These are phyloP conservation scores for Monilinia laxa DNA, from an alignment of 2,329 filamentous ascomycete genomes.

Conservation along the genomic window DNA sequence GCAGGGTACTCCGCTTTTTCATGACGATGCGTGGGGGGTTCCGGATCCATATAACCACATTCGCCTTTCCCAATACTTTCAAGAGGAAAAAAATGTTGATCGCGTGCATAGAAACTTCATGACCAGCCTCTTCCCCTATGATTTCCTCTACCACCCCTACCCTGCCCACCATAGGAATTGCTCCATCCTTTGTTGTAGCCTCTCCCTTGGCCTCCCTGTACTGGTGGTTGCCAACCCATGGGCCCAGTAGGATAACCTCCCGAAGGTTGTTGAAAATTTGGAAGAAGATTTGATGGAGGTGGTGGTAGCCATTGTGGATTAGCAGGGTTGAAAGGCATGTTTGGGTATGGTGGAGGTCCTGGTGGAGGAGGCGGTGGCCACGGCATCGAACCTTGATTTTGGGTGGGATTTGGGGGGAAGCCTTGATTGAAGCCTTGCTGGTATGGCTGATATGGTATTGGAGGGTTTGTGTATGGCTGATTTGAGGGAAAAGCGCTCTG, in stretches of 20 bases:
- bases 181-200: conserved; percentile 35
- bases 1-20: conserved; percentile 23
- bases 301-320: conserved; percentile 25
- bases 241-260: conserved; percentile 30
- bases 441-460: conserved; percentile 26
- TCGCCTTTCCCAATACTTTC: not conserved
- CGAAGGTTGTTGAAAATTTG: conserved; percentile 27
- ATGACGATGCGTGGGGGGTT: conserved; percentile 22
- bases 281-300: conserved; percentile 18
- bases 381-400: conserved; percentile 23
- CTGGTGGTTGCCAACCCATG: conserved; percentile 32
- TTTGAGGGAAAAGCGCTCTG: conserved; percentile 10
- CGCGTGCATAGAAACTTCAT: conserved; percentile 16
- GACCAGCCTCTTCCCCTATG: conserved; percentile 36
- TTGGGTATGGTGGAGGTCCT: conserved; percentile 30
- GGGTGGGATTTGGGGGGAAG: conserved; percentile 30
- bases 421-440: conserved; percentile 34
- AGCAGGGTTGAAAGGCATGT: conserved; percentile 21
- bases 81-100: not conserved
- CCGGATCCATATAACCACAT: conserved; percentile 9
- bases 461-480: conserved; percentile 24
- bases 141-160: conserved; percentile 35
- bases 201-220: conserved; percentile 28
- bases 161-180: conserved; percentile 25
- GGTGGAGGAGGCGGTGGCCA: conserved; percentile 34